Percentiles rank a stretch among this genome's conserved stretches.
Conservation (phyloP, 2,329 filamentous ascomycete genomes). For the Chaetomium strumarium region DNA sequence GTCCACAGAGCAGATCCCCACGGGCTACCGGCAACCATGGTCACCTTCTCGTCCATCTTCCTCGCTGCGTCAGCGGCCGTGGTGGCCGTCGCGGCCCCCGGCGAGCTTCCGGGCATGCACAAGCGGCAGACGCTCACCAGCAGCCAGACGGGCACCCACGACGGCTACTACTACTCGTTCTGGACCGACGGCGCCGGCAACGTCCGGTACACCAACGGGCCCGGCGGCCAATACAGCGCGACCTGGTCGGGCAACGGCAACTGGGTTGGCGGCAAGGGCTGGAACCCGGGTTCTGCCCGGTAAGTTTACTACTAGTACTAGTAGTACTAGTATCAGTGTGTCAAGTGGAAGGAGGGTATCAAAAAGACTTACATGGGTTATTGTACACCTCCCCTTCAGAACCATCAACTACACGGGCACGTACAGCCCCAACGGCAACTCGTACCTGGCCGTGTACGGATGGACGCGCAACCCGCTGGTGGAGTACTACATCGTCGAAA, state of each 20-base stretch:
- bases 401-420: slow-evolving; percentile 44
- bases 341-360: too few relatives aligned
- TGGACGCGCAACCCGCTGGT: slow-evolving; percentile 31
- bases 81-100: slow-evolving; percentile 33
- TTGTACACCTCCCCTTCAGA: slow-evolving; percentile 26
- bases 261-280: slow-evolving; percentile 47
- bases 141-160: slow-evolving; percentile 45
- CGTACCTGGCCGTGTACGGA: slow-evolving; percentile 39
- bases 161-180: slow-evolving; percentile 56
- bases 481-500: slow-evolving; percentile 34
- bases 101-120: slow-evolving; percentile 32
- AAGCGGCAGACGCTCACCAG: slow-evolving; percentile 35
- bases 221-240: slow-evolving; percentile 44
- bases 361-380: too few relatives aligned
- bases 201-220: slow-evolving; percentile 50
- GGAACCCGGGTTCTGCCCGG: slow-evolving; percentile 36
- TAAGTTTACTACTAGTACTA: slow-evolving; percentile 18
- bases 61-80: slow-evolving; percentile 31
- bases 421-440: slow-evolving; percentile 44
- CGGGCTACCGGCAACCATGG: slow-evolving; percentile 30
- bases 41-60: slow-evolving; percentile 36
- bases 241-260: slow-evolving; percentile 44
- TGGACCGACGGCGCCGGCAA: slow-evolving; percentile 50
- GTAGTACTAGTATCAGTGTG: too few relatives aligned
- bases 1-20: neutral